Percentiles rank a stretch among this genome's conserved stretches.
phyloP scores from a whole-genome alignment of 2,329 filamentous ascomycete genomes.

The Aspergillus unguis region DNA sequence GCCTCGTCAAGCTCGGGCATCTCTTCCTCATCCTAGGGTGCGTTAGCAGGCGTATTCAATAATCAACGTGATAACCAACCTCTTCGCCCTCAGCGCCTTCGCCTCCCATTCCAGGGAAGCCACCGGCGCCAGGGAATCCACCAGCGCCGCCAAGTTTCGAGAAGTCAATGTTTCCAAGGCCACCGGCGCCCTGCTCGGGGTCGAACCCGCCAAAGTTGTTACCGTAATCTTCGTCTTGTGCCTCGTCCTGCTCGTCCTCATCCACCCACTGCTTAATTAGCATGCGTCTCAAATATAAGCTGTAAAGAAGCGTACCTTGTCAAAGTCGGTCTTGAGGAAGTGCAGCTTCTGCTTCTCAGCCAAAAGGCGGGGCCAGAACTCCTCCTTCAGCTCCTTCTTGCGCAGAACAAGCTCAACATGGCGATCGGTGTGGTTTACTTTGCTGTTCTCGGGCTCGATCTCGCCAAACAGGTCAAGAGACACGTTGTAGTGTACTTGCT shows the following conservation, averaged over 20 bases:
- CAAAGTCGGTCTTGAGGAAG: constrained; percentile 98
- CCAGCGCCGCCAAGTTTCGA: constrained; percentile 69
- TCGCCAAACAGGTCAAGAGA: constrained; percentile 85
- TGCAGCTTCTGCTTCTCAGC: constrained; percentile 88
- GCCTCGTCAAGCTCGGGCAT: constrained; percentile 67
- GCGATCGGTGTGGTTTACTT: constrained; percentile 82
- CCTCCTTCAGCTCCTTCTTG: constrained; percentile 94
- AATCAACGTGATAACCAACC: constrained; percentile 31
- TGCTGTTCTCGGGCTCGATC: constrained; percentile 80
- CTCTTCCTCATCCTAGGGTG: constrained; percentile 61
- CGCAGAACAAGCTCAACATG: constrained; percentile 86
- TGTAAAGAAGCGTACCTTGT: constrained; percentile 63
- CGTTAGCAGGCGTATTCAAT: constrained; percentile 7
- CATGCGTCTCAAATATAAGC: background rate
- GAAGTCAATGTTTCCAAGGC: constrained; percentile 88
- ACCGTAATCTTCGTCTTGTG: constrained; percentile 69
- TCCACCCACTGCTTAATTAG: constrained; percentile 72
- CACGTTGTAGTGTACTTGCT: constrained; percentile 83
- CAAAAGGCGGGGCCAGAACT: constrained; percentile 93
- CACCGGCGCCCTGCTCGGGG: constrained; percentile 50
- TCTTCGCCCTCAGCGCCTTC: constrained; percentile 35
- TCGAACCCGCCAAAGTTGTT: constrained; percentile 52
- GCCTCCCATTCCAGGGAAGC: constrained; percentile 31
- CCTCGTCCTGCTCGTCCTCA: constrained; percentile 96
- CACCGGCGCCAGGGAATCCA: constrained; percentile 38